Base-by-base conservation (phyloP, 441 rosid species). In the Adansonia rubrostipa region DNA sequence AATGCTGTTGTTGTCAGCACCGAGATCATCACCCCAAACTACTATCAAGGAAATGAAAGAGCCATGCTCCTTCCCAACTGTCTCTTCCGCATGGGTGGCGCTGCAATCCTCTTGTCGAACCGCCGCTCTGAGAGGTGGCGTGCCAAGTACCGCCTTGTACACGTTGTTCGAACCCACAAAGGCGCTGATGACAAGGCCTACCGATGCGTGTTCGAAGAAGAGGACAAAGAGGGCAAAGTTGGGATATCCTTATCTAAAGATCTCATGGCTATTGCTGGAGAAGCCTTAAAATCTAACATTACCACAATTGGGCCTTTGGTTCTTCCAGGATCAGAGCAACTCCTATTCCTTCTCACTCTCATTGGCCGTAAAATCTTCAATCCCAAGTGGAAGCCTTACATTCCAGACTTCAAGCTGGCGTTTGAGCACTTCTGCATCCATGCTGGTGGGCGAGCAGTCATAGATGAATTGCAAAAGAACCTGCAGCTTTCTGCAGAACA, bases 391-490 rank as follows among this genome's bases (percentile, higher is more conserved):
- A 92, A 93, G 78, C 96, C 99, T 1, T 95, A 95, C 64, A 92
- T 95, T 60, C 99, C 99, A 0, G 99, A 95, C 80, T 95, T 95
- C 86, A 95, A 93, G 77, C 92, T 87, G 45, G 99, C 99, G 3
- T 95, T 95, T 62, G 99, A 95, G 79, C 99, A 95, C 76, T 95
- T 95, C 78, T 93, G 98, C 80, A 95, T 95, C 79, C 99, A 95
- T 47, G 99, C 99, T 0, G 99, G 99, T 2, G 99, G 99, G 2
- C 80, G 98, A 56, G 99, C 99, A 0, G 99, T 95, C 6, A 95
- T 95, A 6, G 99, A 95, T 44, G 98, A 92, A 83, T 81, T 95
- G 4, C 98, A 93, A 62, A 93, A 93, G 90, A 92, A 91, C 81
- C 85, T 95, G 60, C 94, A 91, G 86, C 84, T 95, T 1, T 91